Percentiles rank a stretch among this genome's conserved stretches.
These are phyloP conservation scores for Neospora caninum DNA, from an alignment of 169 alveolate genomes.

Conservation along the genomic window DNA sequence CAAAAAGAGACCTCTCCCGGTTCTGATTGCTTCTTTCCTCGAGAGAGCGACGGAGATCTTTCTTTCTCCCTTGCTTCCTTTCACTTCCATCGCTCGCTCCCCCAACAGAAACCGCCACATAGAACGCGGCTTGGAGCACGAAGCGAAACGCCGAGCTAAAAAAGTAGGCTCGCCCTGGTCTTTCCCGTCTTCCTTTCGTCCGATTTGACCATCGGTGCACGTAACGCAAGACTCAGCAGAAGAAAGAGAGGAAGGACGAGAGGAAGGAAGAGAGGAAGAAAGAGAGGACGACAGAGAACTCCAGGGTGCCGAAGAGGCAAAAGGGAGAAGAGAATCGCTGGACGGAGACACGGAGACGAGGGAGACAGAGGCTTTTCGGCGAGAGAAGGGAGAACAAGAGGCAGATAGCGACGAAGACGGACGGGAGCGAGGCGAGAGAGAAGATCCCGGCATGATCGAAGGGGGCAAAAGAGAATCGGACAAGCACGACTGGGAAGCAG, in stretches of 20 bases:
- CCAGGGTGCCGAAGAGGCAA: neutral
- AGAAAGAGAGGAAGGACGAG: neutral
- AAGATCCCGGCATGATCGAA: neutral
- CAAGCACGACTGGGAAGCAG: neutral
- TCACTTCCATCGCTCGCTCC: too few species aligned
- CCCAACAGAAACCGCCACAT: too few species aligned
- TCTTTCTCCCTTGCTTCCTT: too few species aligned
- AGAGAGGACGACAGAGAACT: neutral
- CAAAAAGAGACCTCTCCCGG: too few species aligned
- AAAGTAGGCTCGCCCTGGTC: too few species aligned
- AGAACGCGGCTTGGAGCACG: too few species aligned
- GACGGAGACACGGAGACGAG: neutral
- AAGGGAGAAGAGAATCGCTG: neutral
- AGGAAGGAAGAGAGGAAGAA: neutral
- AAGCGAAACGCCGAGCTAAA: too few species aligned
- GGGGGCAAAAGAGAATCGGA: neutral
- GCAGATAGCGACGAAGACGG: neutral
- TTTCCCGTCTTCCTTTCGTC: too few species aligned
- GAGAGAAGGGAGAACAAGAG: neutral
- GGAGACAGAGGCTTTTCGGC: neutral
- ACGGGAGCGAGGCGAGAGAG: neutral
- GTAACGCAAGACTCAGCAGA: neutral
- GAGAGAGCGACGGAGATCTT: too few species aligned
- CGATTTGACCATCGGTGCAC: too few species aligned
- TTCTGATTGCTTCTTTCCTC: too few species aligned